Base-by-base conservation (phyloP, 495 filamentous ascomycete genomes). In the Penicillium parvum region DNA sequence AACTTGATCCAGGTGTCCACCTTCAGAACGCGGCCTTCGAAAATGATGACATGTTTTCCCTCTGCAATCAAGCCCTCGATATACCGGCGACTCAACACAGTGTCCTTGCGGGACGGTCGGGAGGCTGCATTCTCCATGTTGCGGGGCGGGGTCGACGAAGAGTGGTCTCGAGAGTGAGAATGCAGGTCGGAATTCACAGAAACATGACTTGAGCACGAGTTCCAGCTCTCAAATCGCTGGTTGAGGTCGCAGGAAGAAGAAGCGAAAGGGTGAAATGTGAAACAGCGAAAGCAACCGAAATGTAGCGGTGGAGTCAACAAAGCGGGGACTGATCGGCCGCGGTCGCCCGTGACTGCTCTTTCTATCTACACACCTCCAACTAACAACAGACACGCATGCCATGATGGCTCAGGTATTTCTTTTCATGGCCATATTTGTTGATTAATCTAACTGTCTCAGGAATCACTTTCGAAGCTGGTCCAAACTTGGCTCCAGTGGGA, bases 21-120 rank as follows among this genome's bases (percentile, higher is more conserved):
- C 67, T 87, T 92, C 42, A 97, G 65, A 5, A 95, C 90, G 57
- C 83, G 78, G 37, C 77, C 71, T 44, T 96, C 82, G 36, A 88
- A 72, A 35, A 98, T 89, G 39, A 96, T 76, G 26, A 98, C 75
- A 38, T 74, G 75, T 39, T 80, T 76, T n/a, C 90, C 92, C 33
- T 90, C 83, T 4, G 92, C 86, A 60, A 98, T 95, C 50, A 92
- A 63, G 3, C 76, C 82, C 64, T 97, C 92, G 45, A 98, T 79
- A 55, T 94, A 79, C 29, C 84, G 76, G 37, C 89, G 79, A 26
- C 81, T 79, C 47, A 85, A 61, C 9, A 84, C 45, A 5, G 64
- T 63, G 54, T 78, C 68, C 58, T 71, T 75, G 17, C 63, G 64
- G 52, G 64, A 53, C 35, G 52, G 43, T 38, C 55, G 48, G 45